phyloP scores from a whole-genome alignment of 306 rosid genomes.

The Phaseolus lunatus region DNA sequence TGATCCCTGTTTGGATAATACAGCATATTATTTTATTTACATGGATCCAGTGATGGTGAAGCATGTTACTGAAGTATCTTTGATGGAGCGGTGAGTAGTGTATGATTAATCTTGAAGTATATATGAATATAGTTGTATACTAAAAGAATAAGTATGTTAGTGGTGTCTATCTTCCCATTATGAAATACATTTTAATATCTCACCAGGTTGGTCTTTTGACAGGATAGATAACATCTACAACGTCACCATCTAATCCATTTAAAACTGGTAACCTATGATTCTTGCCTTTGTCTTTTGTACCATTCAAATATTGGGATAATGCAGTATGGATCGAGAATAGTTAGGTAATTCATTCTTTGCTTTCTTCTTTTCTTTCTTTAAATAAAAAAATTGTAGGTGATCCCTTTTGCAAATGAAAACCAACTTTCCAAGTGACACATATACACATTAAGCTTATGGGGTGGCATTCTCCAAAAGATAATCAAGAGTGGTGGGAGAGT shows the following conservation, averaged over 20 bases:
- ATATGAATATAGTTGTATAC: neutral
- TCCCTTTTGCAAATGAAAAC: constrained; percentile 30
- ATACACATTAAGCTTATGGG: neutral
- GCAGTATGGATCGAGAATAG: constrained; percentile 40
- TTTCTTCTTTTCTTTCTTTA: neutral
- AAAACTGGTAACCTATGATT: constrained; percentile 41
- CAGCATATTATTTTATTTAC: constrained; percentile 32
- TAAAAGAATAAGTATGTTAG: constrained; percentile 23
- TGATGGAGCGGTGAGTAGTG: constrained; percentile 36
- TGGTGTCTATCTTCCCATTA: constrained; percentile 53
- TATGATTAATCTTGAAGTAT: constrained; percentile 19
- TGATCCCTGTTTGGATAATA: constrained; percentile 6
- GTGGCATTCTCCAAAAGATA: constrained; percentile 47
- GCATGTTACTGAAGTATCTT: constrained; percentile 49
- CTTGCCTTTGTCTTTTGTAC: constrained; percentile 36
- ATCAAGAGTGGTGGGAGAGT: constrained; percentile 10
- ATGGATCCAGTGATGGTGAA: constrained; percentile 34
- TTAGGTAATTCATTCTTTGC: constrained; percentile 47
- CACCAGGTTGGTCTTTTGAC: constrained; percentile 49
- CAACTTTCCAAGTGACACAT: constrained; percentile 23
- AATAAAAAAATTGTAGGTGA: neutral
- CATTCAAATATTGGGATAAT: constrained; percentile 34
- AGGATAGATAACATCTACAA: constrained; percentile 49
- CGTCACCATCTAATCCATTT: constrained; percentile 61
- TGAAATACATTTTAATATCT: constrained; percentile 40